These are phyloP conservation scores for Pleurotus giganteus DNA, from an alignment of 768 basidiomycete genomes.

Conservation along the genomic window DNA sequence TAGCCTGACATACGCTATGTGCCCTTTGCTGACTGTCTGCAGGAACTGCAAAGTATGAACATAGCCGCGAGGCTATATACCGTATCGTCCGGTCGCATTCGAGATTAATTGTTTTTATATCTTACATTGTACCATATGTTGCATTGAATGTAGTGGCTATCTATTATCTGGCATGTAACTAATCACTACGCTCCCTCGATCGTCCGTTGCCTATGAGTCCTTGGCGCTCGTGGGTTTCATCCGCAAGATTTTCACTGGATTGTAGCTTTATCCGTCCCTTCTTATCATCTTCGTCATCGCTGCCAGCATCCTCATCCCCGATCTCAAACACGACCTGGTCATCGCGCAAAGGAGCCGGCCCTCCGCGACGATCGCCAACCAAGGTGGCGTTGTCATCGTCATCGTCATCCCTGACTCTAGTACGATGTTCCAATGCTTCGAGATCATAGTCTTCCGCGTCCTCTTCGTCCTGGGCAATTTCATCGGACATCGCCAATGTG, in stretches of 20 bases:
- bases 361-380: constrained; percentile 56
- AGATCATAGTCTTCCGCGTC: constrained; percentile 93
- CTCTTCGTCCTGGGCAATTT: constrained; percentile 91
- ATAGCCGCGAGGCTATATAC: constrained; percentile 87
- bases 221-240: constrained; percentile 55
- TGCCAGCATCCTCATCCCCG: constrained; percentile 74
- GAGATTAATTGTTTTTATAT: constrained; percentile 45
- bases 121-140: constrained; percentile 14
- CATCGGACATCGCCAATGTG: constrained; percentile 93
- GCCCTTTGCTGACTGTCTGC: neutral
- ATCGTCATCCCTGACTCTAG: constrained; percentile 50
- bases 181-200: constrained; percentile 33
- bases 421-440: constrained; percentile 65
- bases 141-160: constrained; percentile 20
- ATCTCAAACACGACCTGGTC: constrained; percentile 89
- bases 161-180: constrained; percentile 19
- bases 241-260: constrained; percentile 45
- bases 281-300: constrained; percentile 67
- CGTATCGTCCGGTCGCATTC: constrained; percentile 81
- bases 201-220: constrained; percentile 56
- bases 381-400: constrained; percentile 74
- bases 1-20: neutral
- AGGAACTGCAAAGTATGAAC: constrained; percentile 96
- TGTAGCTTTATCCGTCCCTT: constrained; percentile 43
- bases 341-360: constrained; percentile 47